Percentiles rank a stretch among this genome's conserved stretches.
Evolutionary conservation across 1,284 basidiomycete genomes (phyloP).

Genomic region (Vanrija sp.): DNA sequence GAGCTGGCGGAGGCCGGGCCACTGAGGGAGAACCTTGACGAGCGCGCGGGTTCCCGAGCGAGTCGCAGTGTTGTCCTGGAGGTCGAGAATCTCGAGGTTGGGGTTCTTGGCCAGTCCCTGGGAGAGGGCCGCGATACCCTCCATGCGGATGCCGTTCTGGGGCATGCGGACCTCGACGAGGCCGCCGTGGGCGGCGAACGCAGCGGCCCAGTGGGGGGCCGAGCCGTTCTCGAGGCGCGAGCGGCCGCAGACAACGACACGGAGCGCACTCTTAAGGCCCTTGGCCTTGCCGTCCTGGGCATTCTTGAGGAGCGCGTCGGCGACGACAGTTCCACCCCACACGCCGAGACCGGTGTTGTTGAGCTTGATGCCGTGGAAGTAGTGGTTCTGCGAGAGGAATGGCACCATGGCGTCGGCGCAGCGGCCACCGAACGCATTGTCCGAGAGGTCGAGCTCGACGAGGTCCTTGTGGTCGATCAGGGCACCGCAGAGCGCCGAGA

Average conservation of each 20-base stretch:
- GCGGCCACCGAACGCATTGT: slow-evolving; percentile 95
- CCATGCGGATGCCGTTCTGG: slow-evolving; percentile 96
- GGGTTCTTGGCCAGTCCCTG: slow-evolving; percentile 68
- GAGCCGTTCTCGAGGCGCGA: slow-evolving; percentile 92
- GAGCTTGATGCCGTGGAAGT: slow-evolving; percentile 77
- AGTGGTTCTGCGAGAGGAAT: slow-evolving; percentile 75
- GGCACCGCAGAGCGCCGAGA: slow-evolving; percentile 82
- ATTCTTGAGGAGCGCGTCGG: slow-evolving; percentile 74
- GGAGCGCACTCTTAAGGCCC: slow-evolving; percentile 66
- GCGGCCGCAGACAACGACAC: slow-evolving; percentile 83
- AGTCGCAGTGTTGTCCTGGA: slow-evolving; percentile 95
- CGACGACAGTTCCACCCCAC: slow-evolving; percentile 78
- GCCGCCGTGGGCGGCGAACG: slow-evolving; percentile 73
- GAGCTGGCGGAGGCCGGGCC: slow-evolving; percentile 68
- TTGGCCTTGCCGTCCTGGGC: slow-evolving; percentile 65
- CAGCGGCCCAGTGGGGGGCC: slow-evolving; percentile 76
- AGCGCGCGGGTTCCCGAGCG: slow-evolving; percentile 68
- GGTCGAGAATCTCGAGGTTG: slow-evolving; percentile 71
- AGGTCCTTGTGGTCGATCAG: slow-evolving; percentile 75
- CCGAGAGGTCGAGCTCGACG: slow-evolving; percentile 83
- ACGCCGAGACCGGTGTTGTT: slow-evolving; percentile 99
- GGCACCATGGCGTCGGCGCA: slow-evolving; percentile 92
- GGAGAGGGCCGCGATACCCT: slow-evolving; percentile 80
- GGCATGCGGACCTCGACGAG: slow-evolving; percentile 86
- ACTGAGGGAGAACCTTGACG: slow-evolving; percentile 65